Conservation (phyloP, 495 filamentous ascomycete genomes). For the Lasiosphaeria hispida region DNA sequence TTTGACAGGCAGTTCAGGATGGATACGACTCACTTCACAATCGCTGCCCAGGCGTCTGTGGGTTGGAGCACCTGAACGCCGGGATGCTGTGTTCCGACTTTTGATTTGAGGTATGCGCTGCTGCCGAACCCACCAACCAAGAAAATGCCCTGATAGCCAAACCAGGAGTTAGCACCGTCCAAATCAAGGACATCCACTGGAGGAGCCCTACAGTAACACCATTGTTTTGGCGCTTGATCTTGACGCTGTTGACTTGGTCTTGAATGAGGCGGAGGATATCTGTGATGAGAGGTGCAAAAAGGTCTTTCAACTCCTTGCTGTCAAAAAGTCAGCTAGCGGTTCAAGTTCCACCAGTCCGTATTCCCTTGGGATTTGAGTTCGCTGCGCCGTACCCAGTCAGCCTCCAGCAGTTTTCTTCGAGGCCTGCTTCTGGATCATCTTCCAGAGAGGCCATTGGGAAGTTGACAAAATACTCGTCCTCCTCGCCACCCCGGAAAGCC, state of each 20-base stretch:
- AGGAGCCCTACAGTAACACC: not conserved
- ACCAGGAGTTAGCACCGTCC: slow-evolving; percentile 23
- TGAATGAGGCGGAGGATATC: slow-evolving; percentile 40
- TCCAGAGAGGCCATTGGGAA: slow-evolving; percentile 29
- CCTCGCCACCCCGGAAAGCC: slow-evolving; percentile 20
- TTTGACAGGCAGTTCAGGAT: not conserved
- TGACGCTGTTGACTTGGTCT: no score
- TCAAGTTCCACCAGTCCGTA: no score
- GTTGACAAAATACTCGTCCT: slow-evolving; percentile 29
- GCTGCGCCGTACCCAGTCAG: slow-evolving; percentile 18
- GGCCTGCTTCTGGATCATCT: slow-evolving; percentile 23
- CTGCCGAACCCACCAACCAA: slow-evolving; percentile 47
- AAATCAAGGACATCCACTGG: no score
- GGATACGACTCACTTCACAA: not conserved
- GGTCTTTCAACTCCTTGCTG: slow-evolving; percentile 30
- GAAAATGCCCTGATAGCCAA: slow-evolving; percentile 32
- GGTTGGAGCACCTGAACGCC: slow-evolving; percentile 1
- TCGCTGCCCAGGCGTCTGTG: not conserved
- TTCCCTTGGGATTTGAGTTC: not conserved
- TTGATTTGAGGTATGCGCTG: slow-evolving; percentile 35
- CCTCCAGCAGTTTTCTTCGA: slow-evolving; percentile 22
- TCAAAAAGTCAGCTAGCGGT: not conserved
- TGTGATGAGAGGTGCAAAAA: slow-evolving; percentile 39
- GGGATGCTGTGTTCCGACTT: slow-evolving; percentile 13
- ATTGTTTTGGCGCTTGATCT: not conserved